Percentiles rank a stretch among this genome's conserved stretches.
Conservation (phyloP, 192 early-diverging fungal genomes). For the Geosiphon pyriformis region DNA sequence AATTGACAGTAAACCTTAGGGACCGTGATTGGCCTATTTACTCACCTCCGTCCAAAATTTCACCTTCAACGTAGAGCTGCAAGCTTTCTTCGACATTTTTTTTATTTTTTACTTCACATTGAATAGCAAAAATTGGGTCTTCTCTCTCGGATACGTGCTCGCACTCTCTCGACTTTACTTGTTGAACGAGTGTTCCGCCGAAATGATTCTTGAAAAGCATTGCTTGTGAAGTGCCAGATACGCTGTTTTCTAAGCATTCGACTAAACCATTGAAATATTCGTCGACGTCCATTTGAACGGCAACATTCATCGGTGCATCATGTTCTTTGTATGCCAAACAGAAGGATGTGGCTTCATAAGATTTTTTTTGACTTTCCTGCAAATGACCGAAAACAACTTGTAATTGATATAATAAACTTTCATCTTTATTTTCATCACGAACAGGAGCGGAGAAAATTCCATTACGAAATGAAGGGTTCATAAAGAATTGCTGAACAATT, state of each 20-base stretch:
- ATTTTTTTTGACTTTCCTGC: constrained; percentile 42
- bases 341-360: constrained; percentile 44
- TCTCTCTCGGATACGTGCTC: constrained; percentile 47
- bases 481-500: constrained; percentile 56
- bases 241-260: constrained; percentile 47
- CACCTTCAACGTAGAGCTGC: constrained; percentile 52
- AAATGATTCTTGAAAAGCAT: constrained; percentile 47
- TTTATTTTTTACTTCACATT: constrained; percentile 56
- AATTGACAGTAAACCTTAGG: too few species aligned
- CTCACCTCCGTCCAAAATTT: constrained; percentile 51
- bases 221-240: constrained; percentile 41
- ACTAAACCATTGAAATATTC: constrained; percentile 56
- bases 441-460: constrained; percentile 44
- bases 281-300: constrained; percentile 57
- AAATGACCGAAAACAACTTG: constrained; percentile 47
- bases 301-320: constrained; percentile 48
- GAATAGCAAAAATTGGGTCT: constrained; percentile 47
- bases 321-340: constrained; percentile 46
- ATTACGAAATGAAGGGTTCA: constrained; percentile 43
- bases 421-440: constrained; percentile 33
- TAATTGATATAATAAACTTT: constrained; percentile 44
- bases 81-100: constrained; percentile 48
- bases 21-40: neutral
- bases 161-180: constrained; percentile 52
- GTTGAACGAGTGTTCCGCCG: constrained; percentile 53